phyloP scores from a whole-genome alignment of 345 rosid genomes.

The Nasturtium officinale region DNA sequence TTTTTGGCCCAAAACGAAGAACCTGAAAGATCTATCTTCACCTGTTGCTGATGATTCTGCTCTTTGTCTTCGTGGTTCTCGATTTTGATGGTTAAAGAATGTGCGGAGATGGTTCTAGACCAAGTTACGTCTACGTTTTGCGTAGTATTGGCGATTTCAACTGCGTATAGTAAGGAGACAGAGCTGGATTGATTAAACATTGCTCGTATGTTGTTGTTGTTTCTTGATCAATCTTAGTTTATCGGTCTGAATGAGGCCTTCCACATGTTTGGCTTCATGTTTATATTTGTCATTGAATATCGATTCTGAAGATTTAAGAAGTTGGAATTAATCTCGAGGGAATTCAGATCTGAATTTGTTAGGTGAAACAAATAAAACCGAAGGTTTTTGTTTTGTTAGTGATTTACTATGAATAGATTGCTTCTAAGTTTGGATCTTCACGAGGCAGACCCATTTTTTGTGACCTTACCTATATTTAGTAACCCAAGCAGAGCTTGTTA shows the following conservation, averaged over 20 bases:
- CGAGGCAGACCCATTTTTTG: constrained; percentile 1
- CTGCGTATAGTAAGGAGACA: constrained; percentile 52
- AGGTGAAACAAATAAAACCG: constrained; percentile 34
- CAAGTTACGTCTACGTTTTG: constrained; percentile 59
- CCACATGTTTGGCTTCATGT: constrained; percentile 13
- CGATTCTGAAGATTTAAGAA: constrained; percentile 24
- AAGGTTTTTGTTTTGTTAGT: constrained; percentile 22
- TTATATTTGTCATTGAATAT: background rate
- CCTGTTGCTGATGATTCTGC: constrained; percentile 41
- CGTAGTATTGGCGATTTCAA: constrained; percentile 44
- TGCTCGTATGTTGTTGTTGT: constrained; percentile 9
- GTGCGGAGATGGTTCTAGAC: constrained; percentile 51
- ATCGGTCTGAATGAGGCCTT: background rate
- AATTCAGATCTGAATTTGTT: constrained; percentile 27
- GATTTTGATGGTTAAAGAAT: constrained; percentile 54
- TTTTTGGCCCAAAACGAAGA: constrained; percentile 75
- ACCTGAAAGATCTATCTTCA: constrained; percentile 63
- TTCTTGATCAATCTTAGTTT: constrained; percentile 10
- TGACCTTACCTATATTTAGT: constrained; percentile 38
- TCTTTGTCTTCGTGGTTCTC: constrained; percentile 49
- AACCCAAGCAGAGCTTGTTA: background rate
- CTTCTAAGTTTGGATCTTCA: constrained; percentile 37
- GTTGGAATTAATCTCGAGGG: background rate
- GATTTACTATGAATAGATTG: constrained; percentile 35
- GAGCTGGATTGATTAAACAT: constrained; percentile 45